Evolutionary conservation across 441 rosid genomes (phyloP), one percentile per base, ranked within the genome.

Genomic region (Arabidopsis hybrid): DNA sequence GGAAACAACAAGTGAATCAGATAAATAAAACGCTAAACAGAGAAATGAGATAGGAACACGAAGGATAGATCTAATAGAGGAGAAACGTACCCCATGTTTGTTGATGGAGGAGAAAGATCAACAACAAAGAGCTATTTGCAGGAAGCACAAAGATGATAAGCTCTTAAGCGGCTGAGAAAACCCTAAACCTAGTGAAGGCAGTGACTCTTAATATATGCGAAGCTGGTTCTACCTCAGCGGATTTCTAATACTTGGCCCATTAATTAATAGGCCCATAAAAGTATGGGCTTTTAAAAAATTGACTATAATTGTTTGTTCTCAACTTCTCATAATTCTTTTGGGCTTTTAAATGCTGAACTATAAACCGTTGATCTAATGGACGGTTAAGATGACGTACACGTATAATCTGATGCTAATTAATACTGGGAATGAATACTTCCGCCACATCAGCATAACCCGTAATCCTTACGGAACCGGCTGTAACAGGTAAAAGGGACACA

Each of bases 51-150:
- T 3, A 14, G 5, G 7, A 57, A 36, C 0, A 65, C 4, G 36
- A 65, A 65, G 65, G 46, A 60, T 42, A 42, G 42, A 69, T 62
- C 55, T 36, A 69, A 56, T 39, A 47, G 47, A 69, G 10, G 55
- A 38, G 39, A 56, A 47, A 8, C 60, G 38, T 64, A 76, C 79
- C 79, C 79, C 75, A 76, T 76, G 75, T 29, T 76, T 69, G 75
- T 57, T 42, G 75, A 76, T 38, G 55, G 66, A 46, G 71, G 47
- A 63, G 75, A 56, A 56, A 36, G 55, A 63, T 46, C 60, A 69
- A 63, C 55, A 47, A 65, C 51, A 35, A 35, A 61, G 58, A 42
- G 31, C 49, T 8, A 17, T 14, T 5, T 21, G 78, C 62, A 38
- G 50, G 18, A 10, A 32, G 62, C 12, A 67, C 16, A 21, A 57